These are phyloP conservation scores for Backusella tuberculispora DNA, from an alignment of 192 early-diverging fungal species.

Conservation along the genomic window DNA sequence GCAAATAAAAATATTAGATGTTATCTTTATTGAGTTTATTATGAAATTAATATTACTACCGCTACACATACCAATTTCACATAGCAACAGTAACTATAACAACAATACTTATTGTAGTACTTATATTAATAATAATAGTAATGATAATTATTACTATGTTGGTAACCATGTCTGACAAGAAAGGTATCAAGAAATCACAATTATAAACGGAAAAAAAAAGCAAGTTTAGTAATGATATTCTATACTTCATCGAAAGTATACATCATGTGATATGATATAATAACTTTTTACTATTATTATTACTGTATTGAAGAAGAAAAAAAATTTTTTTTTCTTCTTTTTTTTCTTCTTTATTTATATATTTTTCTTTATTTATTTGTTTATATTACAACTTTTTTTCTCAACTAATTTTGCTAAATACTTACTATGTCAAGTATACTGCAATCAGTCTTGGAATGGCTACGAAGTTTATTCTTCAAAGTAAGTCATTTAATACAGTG, in stretches of 20 bases:
- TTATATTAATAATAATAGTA: too few species aligned
- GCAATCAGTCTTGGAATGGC: constrained; percentile 66
- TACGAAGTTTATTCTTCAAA: constrained; percentile 79
- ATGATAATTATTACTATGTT: too few species aligned
- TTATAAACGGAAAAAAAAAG: too few species aligned
- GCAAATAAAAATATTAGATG: too few species aligned
- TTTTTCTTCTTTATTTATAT: neutral
- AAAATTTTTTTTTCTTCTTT: neutral
- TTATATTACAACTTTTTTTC: neutral
- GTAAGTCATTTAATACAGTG: constrained; percentile 39
- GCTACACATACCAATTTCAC: too few species aligned
- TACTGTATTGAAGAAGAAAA: neutral
- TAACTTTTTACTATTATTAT: neutral
- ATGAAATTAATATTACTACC: too few species aligned
- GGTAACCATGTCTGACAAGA: too few species aligned
- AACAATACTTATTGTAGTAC: too few species aligned
- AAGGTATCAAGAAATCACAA: too few species aligned
- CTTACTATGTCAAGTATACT: constrained; percentile 57
- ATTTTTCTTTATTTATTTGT: constrained; percentile 4
- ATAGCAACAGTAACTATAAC: too few species aligned
- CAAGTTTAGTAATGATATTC: too few species aligned
- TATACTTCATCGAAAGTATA: neutral
- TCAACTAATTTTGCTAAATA: neutral
- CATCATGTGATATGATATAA: constrained; percentile 3
- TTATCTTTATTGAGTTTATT: too few species aligned